Evolutionary conservation across 1,284 basidiomycete genomes (phyloP), one percentile per base, ranked within the genome.

Genomic region (Cutaneotrichosporon sp.): DNA sequence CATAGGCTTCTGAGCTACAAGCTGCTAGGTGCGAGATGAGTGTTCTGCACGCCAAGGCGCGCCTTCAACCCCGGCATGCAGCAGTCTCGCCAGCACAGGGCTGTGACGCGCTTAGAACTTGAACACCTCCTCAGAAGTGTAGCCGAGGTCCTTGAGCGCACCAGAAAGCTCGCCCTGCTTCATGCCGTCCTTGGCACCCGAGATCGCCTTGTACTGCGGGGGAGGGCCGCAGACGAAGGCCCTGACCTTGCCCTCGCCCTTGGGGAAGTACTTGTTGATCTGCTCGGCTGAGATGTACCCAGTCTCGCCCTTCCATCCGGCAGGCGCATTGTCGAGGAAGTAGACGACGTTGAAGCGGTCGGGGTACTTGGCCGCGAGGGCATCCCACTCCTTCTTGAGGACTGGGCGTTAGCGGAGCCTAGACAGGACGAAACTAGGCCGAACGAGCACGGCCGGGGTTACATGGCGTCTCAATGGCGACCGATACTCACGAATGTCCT

Each of bases 151-250:
- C 76, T 88, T 89, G 50, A 97, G 78, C 22, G 87, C 76, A 38
- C 92, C 92, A 29, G 79, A 80, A n/a, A 96, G 65, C 56, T 83
- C 81, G 25, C 92, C 92, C 75, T 96, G 92, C 74, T 89, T 84
- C 67, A 79, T 80, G 52, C 90, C 60, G 42, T 75, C 73, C 66
- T 79, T 79, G 43, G 71, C 62, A 27, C 79, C 79, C 47, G 88
- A 83, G 57, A 96, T 64, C 1, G 88, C 81, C 27, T 79, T 80
- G 27, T 94, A 85, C 72, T 94, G 90, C 8, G 81, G 82, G 33
- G 91, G 90, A n/a, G 91, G 90, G 81, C 88, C 91, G 68, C 93
- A 97, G 29, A 97, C 78, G 71, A 92, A 90, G 49, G 94, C 78
- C 78, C 91, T 92, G 67, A 90, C 79, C 77, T 91, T 93, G 56